phyloP scores from a whole-genome alignment of 495 filamentous ascomycete species.

The Bathelium albidoporum region DNA sequence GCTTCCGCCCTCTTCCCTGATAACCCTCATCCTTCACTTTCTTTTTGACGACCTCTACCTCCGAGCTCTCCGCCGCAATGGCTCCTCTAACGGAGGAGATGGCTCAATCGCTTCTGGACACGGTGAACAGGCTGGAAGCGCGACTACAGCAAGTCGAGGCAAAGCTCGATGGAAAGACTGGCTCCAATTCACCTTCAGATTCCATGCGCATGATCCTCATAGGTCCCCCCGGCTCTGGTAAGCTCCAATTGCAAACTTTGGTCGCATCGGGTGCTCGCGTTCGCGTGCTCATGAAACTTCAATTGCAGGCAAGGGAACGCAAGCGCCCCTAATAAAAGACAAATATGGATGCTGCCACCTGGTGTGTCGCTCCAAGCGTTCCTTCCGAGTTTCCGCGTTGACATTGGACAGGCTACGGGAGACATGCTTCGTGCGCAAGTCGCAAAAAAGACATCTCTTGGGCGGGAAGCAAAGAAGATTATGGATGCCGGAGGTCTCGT shows the following conservation, averaged over 20 bases:
- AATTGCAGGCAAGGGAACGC: constrained; percentile 86
- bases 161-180: constrained; percentile 40
- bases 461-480: constrained; percentile 98
- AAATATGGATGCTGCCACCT: constrained; percentile 94
- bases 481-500: constrained; percentile 98
- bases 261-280: not conserved
- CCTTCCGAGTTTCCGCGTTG: constrained; percentile 6
- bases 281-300: constrained; percentile 6
- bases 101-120: constrained; percentile 33
- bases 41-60: not conserved
- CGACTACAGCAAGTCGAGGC: constrained; percentile 70
- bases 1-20: not conserved
- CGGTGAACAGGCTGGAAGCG: constrained; percentile 72
- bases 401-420: constrained; percentile 67
- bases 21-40: not conserved
- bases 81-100: constrained; percentile 25
- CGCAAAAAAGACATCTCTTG: constrained; percentile 91
- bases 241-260: constrained; percentile 22
- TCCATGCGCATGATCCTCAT: constrained; percentile 92
- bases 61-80: constrained; percentile 16
- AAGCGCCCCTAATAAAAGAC: constrained; percentile 95
- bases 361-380: constrained; percentile 44
- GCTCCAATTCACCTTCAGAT: constrained; percentile 39
- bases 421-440: constrained; percentile 99
- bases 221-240: constrained; percentile 95